phyloP scores from a whole-genome alignment of 2,329 filamentous ascomycete genomes.

The Pseudocercospora vitis region DNA sequence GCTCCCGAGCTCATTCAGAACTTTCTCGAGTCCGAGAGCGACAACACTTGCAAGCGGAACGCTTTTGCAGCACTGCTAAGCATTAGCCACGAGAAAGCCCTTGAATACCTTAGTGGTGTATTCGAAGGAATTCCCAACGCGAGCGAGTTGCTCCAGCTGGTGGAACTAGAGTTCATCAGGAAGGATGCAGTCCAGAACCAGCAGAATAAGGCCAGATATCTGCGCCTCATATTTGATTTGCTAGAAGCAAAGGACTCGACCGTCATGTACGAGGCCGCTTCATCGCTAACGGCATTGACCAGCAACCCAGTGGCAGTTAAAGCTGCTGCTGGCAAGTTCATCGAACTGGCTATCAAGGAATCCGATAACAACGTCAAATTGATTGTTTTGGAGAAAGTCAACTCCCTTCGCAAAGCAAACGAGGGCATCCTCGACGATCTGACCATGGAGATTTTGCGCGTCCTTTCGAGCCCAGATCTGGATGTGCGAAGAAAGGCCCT shows the following conservation, averaged over 20 bases:
- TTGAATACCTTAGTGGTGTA: conserved; percentile 81
- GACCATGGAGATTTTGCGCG: conserved; percentile 94
- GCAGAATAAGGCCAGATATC: conserved; percentile 91
- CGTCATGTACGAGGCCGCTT: conserved; percentile 95
- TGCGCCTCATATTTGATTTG: conserved; percentile 93
- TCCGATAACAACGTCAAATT: conserved; percentile 99
- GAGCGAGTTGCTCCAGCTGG: conserved; percentile 88
- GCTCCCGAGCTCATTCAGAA: conserved; percentile 86
- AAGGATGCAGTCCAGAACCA: conserved; percentile 95
- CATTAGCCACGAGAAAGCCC: conserved; percentile 90
- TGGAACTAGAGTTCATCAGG: conserved; percentile 94
- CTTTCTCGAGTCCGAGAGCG: conserved; percentile 87
- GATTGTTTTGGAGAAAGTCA: conserved; percentile 92
- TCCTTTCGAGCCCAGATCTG: conserved; percentile 91
- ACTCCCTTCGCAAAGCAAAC: conserved; percentile 81
- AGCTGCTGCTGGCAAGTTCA: conserved; percentile 92
- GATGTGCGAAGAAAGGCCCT: conserved; percentile 93
- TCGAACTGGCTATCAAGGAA: conserved; percentile 95
- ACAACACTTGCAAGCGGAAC: conserved; percentile 96
- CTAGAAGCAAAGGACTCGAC: conserved; percentile 91
- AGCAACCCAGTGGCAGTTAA: conserved; percentile 97
- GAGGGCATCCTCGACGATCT: conserved; percentile 90
- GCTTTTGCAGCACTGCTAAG: conserved; percentile 87
- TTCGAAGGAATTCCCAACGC: conserved; percentile 94
- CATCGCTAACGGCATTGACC: conserved; percentile 87